These are phyloP conservation scores for Akanthomyces muscarius DNA, from an alignment of 2,329 filamentous ascomycete species.

Conservation along the genomic window DNA sequence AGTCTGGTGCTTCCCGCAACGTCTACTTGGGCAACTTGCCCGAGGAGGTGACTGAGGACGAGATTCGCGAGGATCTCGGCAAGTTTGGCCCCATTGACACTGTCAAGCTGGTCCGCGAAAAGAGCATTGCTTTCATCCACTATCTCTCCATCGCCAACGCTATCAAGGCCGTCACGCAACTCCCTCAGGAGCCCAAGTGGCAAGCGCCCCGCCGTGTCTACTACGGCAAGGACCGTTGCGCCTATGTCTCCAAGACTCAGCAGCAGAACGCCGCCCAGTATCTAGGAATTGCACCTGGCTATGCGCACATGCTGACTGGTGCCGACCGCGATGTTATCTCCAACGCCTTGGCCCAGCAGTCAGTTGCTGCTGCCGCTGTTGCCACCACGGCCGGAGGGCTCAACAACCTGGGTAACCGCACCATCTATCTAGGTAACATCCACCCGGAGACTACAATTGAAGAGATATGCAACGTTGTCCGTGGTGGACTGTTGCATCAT, in stretches of 20 bases:
- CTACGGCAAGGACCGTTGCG: conserved; percentile 97
- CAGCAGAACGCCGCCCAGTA: conserved; percentile 99
- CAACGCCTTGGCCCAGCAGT: conserved; percentile 93
- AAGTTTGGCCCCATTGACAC: conserved; percentile 97
- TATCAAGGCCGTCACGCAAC: conserved; percentile 94
- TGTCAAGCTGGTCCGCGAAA: conserved; percentile 95
- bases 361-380: conserved; percentile 91
- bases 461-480: conserved; percentile 98
- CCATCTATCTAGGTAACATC: conserved; percentile 97
- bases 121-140: conserved; percentile 96
- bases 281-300: conserved; percentile 91
- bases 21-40: conserved; percentile 93
- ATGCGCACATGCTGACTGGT: conserved; percentile 92
- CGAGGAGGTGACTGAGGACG: conserved; percentile 86
- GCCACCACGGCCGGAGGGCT: conserved; percentile 95
- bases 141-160: conserved; percentile 97
- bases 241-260: conserved; percentile 98
- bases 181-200: conserved; percentile 96
- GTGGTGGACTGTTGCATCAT: conserved; percentile 91
- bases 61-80: conserved; percentile 88
- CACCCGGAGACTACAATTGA: conserved; percentile 98
- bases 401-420: conserved; percentile 95
- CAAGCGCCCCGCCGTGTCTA: conserved; percentile 92
- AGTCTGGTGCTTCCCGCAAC: conserved; percentile 93
- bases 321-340: conserved; percentile 96